A percentile compares a stretch with the other conserved stretches of the same genome.
Evolutionary conservation across 139 green algal genomes (phyloP).

Genomic region (Chlorella sp.): DNA sequence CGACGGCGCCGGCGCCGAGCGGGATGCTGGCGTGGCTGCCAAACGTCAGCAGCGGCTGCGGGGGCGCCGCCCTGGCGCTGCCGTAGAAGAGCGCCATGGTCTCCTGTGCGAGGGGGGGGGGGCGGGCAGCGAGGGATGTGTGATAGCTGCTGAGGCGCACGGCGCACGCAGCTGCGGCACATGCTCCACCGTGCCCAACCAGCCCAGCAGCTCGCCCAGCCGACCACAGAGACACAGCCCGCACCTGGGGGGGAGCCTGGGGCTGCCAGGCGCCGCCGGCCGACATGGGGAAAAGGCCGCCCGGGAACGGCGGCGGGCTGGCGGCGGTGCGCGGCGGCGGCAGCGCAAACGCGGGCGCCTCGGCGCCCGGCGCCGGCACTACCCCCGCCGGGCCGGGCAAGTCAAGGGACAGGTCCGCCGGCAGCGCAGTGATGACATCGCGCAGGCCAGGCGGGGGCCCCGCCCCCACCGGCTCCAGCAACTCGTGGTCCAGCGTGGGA

Average conservation of each 20-base stretch:
- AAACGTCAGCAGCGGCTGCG: not conserved
- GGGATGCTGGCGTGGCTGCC: conserved; percentile 9
- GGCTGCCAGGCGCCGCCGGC: conserved; percentile 16
- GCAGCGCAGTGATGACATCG: conserved; percentile 28
- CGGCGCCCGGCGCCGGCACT: not conserved
- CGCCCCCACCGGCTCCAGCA: not conserved
- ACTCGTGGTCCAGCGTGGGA: conserved; percentile 6
- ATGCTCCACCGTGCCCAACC: not conserved
- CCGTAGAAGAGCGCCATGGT: conserved; percentile 18
- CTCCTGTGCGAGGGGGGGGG: not conserved
- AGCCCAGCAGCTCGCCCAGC: not conserved
- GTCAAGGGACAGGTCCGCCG: conserved; percentile 24
- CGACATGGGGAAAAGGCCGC: conserved; percentile 18
- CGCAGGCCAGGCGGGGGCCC: not conserved
- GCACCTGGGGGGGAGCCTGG: conserved; percentile 14
- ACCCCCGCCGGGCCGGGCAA: not conserved
- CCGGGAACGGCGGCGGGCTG: conserved; percentile 22
- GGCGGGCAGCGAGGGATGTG: not conserved
- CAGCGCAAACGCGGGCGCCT: not conserved
- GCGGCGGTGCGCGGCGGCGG: conserved; percentile 2
- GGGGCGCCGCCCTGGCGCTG: not conserved
- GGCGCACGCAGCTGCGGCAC: not conserved
- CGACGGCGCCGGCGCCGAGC: too few species aligned
- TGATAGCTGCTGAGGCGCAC: not conserved
- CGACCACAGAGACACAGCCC: not conserved